Conservation (phyloP, 2,329 filamentous ascomycete genomes). For the Colletotrichum musae region DNA sequence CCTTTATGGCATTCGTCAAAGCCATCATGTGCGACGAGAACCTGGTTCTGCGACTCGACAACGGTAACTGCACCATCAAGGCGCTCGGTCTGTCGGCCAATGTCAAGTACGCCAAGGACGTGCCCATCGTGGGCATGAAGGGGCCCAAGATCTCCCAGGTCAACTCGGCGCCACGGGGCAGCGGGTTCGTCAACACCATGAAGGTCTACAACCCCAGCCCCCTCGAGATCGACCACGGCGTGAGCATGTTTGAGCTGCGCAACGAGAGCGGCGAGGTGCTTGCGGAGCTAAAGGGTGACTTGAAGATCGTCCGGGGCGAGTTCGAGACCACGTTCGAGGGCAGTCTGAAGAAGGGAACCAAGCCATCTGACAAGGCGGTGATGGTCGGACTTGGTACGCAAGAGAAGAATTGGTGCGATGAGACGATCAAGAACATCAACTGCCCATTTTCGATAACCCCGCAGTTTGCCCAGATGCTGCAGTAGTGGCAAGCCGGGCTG, state of each 20-base stretch:
- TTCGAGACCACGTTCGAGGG: slow-evolving; percentile 49
- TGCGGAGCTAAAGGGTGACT: slow-evolving; percentile 47
- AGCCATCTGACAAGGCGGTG: slow-evolving; percentile 42
- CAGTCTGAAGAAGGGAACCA: slow-evolving; percentile 35
- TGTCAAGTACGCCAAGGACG: slow-evolving; percentile 47
- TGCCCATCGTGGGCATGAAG: slow-evolving; percentile 48
- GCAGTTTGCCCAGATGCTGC: slow-evolving; percentile 34
- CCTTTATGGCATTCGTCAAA: slow-evolving; percentile 50
- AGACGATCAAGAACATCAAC: slow-evolving; percentile 48
- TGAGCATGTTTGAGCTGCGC: slow-evolving; percentile 50
- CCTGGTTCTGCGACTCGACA: slow-evolving; percentile 48
- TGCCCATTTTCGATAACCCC: slow-evolving; percentile 35
- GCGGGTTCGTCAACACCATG: slow-evolving; percentile 43
- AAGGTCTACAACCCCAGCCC: slow-evolving; percentile 49
- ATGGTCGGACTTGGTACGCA: slow-evolving; percentile 47
- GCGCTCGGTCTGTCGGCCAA: slow-evolving; percentile 45
- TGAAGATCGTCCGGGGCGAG: slow-evolving; percentile 48
- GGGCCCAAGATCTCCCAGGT: slow-evolving; percentile 44
- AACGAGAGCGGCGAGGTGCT: slow-evolving; percentile 46
- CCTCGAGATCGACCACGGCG: slow-evolving; percentile 51
- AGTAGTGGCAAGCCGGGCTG: background rate
- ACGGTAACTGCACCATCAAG: slow-evolving; percentile 46
- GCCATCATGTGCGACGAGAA: slow-evolving; percentile 49
- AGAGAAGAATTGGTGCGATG: slow-evolving; percentile 47
- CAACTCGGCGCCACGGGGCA: slow-evolving; percentile 43